These are phyloP conservation scores for Fusarium sp. DNA, from an alignment of 2,329 filamentous ascomycete genomes.

Conservation along the genomic window DNA sequence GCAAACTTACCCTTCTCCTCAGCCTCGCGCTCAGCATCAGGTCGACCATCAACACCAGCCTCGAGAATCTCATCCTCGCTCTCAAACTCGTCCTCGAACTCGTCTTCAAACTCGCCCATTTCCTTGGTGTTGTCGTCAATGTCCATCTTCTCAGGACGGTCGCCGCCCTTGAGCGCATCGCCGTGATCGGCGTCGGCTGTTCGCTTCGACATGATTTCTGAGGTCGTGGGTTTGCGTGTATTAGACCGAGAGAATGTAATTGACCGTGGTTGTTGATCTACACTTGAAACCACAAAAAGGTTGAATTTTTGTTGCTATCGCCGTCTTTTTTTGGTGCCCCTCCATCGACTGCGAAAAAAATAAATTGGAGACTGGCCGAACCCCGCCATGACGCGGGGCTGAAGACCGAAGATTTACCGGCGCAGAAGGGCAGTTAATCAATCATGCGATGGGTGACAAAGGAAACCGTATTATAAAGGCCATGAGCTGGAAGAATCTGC, in stretches of 20 bases:
- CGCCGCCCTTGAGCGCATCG: slow-evolving; percentile 70
- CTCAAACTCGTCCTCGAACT: slow-evolving; percentile 94
- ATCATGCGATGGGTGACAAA: too few species aligned
- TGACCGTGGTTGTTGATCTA: slow-evolving; percentile 6
- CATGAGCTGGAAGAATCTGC: background rate
- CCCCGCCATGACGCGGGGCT: slow-evolving; percentile 44
- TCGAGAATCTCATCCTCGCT: slow-evolving; percentile 92
- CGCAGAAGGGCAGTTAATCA: slow-evolving; percentile 3
- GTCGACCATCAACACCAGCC: slow-evolving; percentile 92
- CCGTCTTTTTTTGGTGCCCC: slow-evolving; percentile 38
- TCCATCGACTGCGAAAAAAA: slow-evolving; percentile 40
- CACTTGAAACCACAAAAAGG: slow-evolving; percentile 29
- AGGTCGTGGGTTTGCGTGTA: background rate
- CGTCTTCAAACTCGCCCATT: slow-evolving; percentile 92
- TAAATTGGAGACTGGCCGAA: slow-evolving; percentile 32
- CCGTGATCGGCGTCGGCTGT: slow-evolving; percentile 65
- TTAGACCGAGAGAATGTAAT: background rate
- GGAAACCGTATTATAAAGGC: too few species aligned
- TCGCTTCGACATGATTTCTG: slow-evolving; percentile 70
- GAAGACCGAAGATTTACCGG: slow-evolving; percentile 39
- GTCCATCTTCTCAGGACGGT: slow-evolving; percentile 75
- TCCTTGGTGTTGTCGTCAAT: slow-evolving; percentile 72
- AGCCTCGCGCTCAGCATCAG: slow-evolving; percentile 91
- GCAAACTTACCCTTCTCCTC: slow-evolving; percentile 75
- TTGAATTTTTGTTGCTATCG: slow-evolving; percentile 32